Evolutionary conservation across 495 filamentous ascomycete genomes (phyloP).

Genomic region (Lepidopterella palustris): DNA sequence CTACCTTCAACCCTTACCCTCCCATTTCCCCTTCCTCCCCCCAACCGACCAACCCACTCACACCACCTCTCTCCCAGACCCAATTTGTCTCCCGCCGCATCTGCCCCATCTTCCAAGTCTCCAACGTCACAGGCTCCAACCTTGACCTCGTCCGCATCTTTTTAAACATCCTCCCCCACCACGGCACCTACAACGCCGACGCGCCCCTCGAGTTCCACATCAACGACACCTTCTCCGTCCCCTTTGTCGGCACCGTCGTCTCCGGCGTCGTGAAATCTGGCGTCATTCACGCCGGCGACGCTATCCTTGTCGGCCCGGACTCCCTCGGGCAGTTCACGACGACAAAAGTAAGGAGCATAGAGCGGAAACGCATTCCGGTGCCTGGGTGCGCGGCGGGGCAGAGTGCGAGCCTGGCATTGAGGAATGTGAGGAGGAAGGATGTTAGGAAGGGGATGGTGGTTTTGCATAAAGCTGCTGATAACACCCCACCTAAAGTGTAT

Average conservation of each 20-base stretch:
- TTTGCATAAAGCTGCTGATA: slow-evolving; percentile 67
- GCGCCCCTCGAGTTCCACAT: slow-evolving; percentile 92
- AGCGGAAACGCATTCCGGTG: slow-evolving; percentile 88
- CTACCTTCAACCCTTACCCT: too few relatives aligned
- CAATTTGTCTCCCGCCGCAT: slow-evolving; percentile 95
- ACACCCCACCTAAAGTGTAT: slow-evolving; percentile 62
- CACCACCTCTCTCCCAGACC: slow-evolving; percentile 37
- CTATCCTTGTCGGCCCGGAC: slow-evolving; percentile 85
- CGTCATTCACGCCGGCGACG: slow-evolving; percentile 85
- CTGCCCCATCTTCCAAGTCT: slow-evolving; percentile 96
- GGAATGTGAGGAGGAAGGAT: slow-evolving; percentile 80
- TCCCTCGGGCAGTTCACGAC: slow-evolving; percentile 85
- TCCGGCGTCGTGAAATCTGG: slow-evolving; percentile 86
- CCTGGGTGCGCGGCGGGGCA: slow-evolving; percentile 87
- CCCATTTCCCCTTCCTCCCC: not conserved
- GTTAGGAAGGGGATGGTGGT: slow-evolving; percentile 99
- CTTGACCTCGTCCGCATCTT: slow-evolving; percentile 79
- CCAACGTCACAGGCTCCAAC: slow-evolving; percentile 90
- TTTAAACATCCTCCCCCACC: slow-evolving; percentile 90
- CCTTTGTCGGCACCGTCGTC: slow-evolving; percentile 93
- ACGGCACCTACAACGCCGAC: slow-evolving; percentile 83
- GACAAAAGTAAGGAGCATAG: slow-evolving; percentile 86
- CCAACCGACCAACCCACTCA: not conserved
- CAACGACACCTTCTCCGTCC: slow-evolving; percentile 98
- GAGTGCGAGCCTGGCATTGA: slow-evolving; percentile 84